These are phyloP conservation scores for Trypanosoma cruzi DNA, from an alignment of 208 protist species.

Conservation along the genomic window DNA sequence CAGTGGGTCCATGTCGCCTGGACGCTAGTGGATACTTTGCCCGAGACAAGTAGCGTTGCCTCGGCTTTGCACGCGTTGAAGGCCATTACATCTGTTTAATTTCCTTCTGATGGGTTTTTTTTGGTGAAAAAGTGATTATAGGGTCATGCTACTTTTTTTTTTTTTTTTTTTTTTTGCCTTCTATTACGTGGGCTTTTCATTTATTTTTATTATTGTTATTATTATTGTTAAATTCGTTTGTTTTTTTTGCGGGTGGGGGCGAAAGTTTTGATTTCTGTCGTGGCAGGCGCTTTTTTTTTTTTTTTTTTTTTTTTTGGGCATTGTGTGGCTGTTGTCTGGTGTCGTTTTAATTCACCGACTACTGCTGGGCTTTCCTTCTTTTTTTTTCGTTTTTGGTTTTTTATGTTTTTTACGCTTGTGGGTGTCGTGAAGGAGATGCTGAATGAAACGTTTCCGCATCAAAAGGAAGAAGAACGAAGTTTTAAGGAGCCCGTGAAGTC, in stretches of 20 bases:
- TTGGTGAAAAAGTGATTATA: background rate
- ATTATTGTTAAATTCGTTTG: conserved; percentile 13
- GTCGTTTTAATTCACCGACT: background rate
- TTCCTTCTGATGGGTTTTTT: conserved; percentile 4
- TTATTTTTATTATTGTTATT: no score
- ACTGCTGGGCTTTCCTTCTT: background rate
- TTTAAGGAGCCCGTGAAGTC: background rate
- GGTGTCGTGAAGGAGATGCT: background rate
- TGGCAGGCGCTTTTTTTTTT: conserved; percentile 13
- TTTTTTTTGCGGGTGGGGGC: conserved; percentile 21
- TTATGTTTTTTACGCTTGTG: background rate
- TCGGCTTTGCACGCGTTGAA: conserved; percentile 23
- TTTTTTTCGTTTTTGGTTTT: no score
- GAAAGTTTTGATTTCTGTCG: background rate
- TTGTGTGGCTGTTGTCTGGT: background rate
- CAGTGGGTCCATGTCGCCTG: conserved; percentile 27
- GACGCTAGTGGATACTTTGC: conserved; percentile 23
- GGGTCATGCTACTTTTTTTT: no score
- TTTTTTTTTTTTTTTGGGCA: conserved; percentile 24
- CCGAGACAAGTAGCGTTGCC: conserved; percentile 14
- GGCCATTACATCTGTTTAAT: conserved; percentile 12
- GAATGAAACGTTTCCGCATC: background rate
- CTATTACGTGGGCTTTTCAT: no score
- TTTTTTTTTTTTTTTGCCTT: no score
- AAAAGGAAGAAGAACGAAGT: background rate